Evolutionary conservation across 2,329 filamentous ascomycete genomes (phyloP).

Genomic region (Fusarium albosuccineum): DNA sequence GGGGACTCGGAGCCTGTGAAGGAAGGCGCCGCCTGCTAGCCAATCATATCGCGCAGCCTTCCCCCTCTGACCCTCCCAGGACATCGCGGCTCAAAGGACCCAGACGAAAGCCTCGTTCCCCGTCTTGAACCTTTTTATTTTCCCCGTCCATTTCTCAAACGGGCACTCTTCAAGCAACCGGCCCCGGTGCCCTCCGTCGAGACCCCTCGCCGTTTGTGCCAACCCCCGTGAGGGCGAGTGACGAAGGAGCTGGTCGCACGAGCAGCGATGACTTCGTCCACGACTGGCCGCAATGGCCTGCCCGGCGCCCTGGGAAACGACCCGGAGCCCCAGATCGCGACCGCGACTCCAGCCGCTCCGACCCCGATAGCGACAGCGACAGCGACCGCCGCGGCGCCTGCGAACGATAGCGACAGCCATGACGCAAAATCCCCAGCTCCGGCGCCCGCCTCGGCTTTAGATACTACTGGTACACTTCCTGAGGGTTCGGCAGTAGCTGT

Average conservation of each 20-base stretch:
- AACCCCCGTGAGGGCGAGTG: constrained; percentile 50
- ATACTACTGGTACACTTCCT: constrained; percentile 16
- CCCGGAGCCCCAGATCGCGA: constrained; percentile 42
- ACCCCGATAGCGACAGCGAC: constrained; percentile 28
- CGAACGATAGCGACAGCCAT: constrained; percentile 31
- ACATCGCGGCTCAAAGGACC: constrained; percentile 47
- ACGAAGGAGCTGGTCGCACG: constrained; percentile 68
- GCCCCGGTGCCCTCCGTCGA: constrained; percentile 38
- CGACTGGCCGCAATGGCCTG: constrained; percentile 55
- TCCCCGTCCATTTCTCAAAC: constrained; percentile 39
- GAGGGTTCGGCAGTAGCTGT: constrained; percentile 7
- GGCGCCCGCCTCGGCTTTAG: constrained; percentile 19
- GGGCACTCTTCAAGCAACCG: constrained; percentile 32
- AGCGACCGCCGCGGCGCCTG: constrained; percentile 27
- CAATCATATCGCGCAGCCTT: constrained; percentile 43
- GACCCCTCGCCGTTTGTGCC: constrained; percentile 34
- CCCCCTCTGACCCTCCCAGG: constrained; percentile 43
- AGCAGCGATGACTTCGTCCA: constrained; percentile 74
- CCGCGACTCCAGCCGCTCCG: constrained; percentile 27
- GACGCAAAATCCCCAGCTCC: constrained; percentile 28
- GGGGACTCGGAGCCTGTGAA: constrained; percentile 35
- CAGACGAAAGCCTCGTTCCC: constrained; percentile 46
- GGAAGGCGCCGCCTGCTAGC: constrained; percentile 29
- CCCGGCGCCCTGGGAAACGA: constrained; percentile 38
- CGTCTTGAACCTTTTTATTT: constrained; percentile 46